phyloP scores from a whole-genome alignment of 2,329 filamentous ascomycete genomes.

The Fusarium tupiense region DNA sequence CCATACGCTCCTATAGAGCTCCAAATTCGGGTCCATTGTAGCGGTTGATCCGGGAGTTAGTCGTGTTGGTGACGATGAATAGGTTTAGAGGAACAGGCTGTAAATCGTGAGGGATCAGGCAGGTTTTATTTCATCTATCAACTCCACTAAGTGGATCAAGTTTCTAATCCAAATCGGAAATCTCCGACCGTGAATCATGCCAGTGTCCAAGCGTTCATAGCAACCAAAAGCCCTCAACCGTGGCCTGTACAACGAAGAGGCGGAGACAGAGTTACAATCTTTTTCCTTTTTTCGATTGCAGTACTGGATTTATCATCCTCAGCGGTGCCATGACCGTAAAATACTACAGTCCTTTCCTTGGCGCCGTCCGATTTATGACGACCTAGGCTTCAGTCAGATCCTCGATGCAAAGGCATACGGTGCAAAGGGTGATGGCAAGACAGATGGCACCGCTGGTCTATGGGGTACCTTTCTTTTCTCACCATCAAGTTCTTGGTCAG shows the following conservation, averaged over 20 bases:
- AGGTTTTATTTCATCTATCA: not conserved
- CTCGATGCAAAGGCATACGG: slow-evolving; percentile 44
- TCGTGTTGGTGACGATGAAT: not conserved
- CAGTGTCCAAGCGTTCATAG: not conserved
- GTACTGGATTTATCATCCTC: too few species aligned
- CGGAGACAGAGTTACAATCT: not conserved
- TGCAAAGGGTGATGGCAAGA: slow-evolving; percentile 73
- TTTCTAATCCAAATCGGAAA: not conserved
- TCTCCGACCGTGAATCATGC: not conserved
- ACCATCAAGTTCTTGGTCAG: not conserved
- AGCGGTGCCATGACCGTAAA: too few species aligned
- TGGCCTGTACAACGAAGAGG: not conserved
- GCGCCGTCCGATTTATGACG: not conserved
- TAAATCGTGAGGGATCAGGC: not conserved
- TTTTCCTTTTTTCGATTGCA: too few species aligned
- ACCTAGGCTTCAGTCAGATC: not conserved
- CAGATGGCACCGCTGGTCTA: slow-evolving; percentile 70
- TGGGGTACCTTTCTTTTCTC: slow-evolving; percentile 50
- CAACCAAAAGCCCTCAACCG: not conserved
- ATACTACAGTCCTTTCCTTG: too few species aligned
- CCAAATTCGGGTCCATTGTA: not conserved
- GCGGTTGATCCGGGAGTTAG: too few species aligned
- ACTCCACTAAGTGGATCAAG: not conserved
- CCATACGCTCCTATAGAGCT: not conserved
- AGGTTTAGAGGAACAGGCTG: not conserved